Evolutionary conservation across 768 basidiomycete genomes (phyloP).

Genomic region (Thelephora ganbajun): DNA sequence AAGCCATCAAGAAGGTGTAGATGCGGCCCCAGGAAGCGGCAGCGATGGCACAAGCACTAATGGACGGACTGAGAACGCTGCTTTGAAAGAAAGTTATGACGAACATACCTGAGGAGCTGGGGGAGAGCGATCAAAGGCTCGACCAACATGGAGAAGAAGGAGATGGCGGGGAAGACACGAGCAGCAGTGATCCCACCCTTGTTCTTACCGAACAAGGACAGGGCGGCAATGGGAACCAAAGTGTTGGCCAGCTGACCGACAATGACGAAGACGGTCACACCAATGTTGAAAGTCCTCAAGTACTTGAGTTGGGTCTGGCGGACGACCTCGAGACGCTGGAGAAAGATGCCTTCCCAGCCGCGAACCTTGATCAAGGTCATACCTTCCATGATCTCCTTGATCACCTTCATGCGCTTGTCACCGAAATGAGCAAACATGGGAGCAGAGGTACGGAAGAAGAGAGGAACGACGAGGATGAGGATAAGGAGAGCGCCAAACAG

Average conservation of each 20-base stretch:
- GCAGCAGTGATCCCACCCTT: conserved; percentile 13
- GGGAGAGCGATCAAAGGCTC: conserved; percentile 17
- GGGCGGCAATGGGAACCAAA: conserved; percentile 18
- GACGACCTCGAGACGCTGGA: not conserved
- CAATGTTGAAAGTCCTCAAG: conserved; percentile 28
- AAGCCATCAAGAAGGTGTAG: conserved; percentile 15
- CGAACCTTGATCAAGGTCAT: conserved; percentile 17
- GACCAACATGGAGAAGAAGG: conserved; percentile 19
- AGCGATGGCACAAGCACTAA: conserved; percentile 14
- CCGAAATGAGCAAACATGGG: conserved; percentile 16
- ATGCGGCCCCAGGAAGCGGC: conserved; percentile 16
- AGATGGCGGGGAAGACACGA: conserved; percentile 17
- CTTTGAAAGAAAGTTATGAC: too few species aligned
- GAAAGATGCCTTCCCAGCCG: conserved; percentile 11
- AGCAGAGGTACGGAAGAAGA: conserved; percentile 19
- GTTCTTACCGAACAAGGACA: conserved; percentile 16
- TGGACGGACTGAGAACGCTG: not conserved
- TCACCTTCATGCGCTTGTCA: conserved; percentile 15
- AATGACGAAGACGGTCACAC: conserved; percentile 20
- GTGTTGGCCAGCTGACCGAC: conserved; percentile 13
- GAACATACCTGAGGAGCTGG: conserved; percentile 16
- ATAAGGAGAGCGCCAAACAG: conserved; percentile 13
- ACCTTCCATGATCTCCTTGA: conserved; percentile 18
- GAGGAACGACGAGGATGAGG: conserved; percentile 17
- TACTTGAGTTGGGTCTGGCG: conserved; percentile 1